A percentile compares a stretch with the other conserved stretches of the same genome.
These are phyloP conservation scores for Mycena rosella DNA, from an alignment of 768 basidiomycete species.

Conservation along the genomic window DNA sequence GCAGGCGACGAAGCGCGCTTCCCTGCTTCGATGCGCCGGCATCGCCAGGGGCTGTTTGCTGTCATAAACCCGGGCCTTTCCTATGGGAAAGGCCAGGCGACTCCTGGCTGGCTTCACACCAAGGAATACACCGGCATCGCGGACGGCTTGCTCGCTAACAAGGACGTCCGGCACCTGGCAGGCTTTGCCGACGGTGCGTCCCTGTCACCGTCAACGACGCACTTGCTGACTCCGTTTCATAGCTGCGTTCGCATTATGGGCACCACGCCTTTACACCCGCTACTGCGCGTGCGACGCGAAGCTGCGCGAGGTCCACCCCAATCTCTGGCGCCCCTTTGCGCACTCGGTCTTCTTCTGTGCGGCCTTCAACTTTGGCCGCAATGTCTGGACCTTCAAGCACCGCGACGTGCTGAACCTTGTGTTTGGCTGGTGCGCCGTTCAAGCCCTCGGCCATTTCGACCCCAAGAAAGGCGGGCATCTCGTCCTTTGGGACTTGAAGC, in stretches of 20 bases:
- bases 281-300: slow-evolving; percentile 12
- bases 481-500: slow-evolving; percentile 43
- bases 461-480: slow-evolving; percentile 46
- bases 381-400: slow-evolving; percentile 37
- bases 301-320: background rate
- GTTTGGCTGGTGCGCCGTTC: slow-evolving; percentile 48
- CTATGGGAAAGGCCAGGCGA: background rate
- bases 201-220: too few relatives aligned
- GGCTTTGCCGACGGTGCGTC: background rate
- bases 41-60: background rate
- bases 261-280: slow-evolving; percentile 26
- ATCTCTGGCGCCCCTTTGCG: slow-evolving; percentile 26
- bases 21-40: background rate
- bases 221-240: too few relatives aligned
- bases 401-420: slow-evolving; percentile 47
- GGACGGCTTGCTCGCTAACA: background rate
- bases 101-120: too few relatives aligned
- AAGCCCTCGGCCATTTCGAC: slow-evolving; percentile 44
- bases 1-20: background rate
- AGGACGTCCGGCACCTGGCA: background rate
- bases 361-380: slow-evolving; percentile 47
- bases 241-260: slow-evolving; percentile 27
- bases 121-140: background rate
- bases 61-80: background rate
- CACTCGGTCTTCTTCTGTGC: slow-evolving; percentile 39